These are phyloP conservation scores for Russula vinacea DNA, from an alignment of 768 basidiomycete genomes.

Conservation along the genomic window DNA sequence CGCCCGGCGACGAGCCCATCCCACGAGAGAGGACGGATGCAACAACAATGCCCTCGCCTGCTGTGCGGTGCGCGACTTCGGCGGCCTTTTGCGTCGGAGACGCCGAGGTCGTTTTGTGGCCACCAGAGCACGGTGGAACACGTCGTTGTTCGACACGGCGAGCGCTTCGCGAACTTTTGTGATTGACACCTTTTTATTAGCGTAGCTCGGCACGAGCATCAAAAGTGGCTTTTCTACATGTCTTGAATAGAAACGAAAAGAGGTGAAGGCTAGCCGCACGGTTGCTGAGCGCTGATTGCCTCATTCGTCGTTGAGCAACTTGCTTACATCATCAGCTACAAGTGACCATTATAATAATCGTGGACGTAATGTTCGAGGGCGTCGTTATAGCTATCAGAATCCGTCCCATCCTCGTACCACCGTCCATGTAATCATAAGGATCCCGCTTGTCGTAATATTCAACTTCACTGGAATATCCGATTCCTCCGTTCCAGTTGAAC, in stretches of 20 bases:
- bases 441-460: not conserved
- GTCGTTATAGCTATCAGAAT: too few relatives aligned
- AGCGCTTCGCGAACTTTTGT: constrained; percentile 89
- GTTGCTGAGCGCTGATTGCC: constrained; percentile 43
- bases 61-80: constrained; percentile 72
- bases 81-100: constrained; percentile 70
- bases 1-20: constrained; percentile 40
- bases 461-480: too few relatives aligned
- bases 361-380: too few relatives aligned
- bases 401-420: too few relatives aligned
- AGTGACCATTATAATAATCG: too few relatives aligned
- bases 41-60: constrained; percentile 77
- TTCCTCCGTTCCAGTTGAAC: too few relatives aligned
- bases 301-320: not conserved
- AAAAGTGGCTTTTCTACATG: constrained; percentile 55
- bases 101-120: constrained; percentile 70
- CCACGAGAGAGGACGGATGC: constrained; percentile 72
- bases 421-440: not conserved
- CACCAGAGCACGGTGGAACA: constrained; percentile 71
- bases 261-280: not conserved
- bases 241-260: constrained; percentile 52
- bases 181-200: constrained; percentile 78
- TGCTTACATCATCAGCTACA: too few relatives aligned
- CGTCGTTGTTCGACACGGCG: constrained; percentile 63
- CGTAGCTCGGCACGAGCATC: constrained; percentile 84